These are phyloP conservation scores for Rutstroemia sydowiana DNA, from an alignment of 2,329 filamentous ascomycete genomes.

Conservation along the genomic window DNA sequence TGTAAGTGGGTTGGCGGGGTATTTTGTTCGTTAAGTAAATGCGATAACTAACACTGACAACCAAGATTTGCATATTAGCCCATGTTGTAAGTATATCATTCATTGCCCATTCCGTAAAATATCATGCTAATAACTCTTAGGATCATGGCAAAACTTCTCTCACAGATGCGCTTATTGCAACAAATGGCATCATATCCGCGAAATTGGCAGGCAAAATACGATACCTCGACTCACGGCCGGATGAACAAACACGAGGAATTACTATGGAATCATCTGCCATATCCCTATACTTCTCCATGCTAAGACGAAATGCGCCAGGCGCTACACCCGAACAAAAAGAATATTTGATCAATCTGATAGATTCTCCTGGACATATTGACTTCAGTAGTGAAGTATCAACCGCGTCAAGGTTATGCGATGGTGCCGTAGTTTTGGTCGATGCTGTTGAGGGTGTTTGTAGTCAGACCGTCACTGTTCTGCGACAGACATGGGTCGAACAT, in stretches of 20 bases:
- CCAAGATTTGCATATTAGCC: constrained; percentile 85
- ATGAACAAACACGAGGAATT: constrained; percentile 99
- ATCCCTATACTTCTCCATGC: constrained; percentile 86
- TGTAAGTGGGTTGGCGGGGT: constrained; percentile 42
- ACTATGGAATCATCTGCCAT: constrained; percentile 99
- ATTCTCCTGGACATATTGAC: constrained; percentile 99
- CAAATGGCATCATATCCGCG: constrained; percentile 98
- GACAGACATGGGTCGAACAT: constrained; percentile 98
- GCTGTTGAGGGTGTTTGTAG: constrained; percentile 99
- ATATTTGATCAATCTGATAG: constrained; percentile 99
- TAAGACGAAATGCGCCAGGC: constrained; percentile 80
- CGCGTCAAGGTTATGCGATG: constrained; percentile 98
- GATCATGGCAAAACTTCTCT: constrained; percentile 99
- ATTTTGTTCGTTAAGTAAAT: constrained; percentile 11
- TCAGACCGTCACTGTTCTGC: constrained; percentile 98
- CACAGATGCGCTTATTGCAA: constrained; percentile 97
- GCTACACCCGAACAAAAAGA: constrained; percentile 87
- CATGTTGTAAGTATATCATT: constrained; percentile 95
- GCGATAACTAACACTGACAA: constrained; percentile 13
- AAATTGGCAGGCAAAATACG: constrained; percentile 93
- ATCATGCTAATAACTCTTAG: too few species aligned
- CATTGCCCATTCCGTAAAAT: constrained; percentile 99
- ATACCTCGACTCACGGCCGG: constrained; percentile 92
- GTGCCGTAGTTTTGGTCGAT: constrained; percentile 99
- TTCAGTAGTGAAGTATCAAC: constrained; percentile 99